Percentiles rank a stretch among this genome's conserved stretches.
Conservation (phyloP, 805 yeast genomes). For the Barnettozyma pratensis region DNA sequence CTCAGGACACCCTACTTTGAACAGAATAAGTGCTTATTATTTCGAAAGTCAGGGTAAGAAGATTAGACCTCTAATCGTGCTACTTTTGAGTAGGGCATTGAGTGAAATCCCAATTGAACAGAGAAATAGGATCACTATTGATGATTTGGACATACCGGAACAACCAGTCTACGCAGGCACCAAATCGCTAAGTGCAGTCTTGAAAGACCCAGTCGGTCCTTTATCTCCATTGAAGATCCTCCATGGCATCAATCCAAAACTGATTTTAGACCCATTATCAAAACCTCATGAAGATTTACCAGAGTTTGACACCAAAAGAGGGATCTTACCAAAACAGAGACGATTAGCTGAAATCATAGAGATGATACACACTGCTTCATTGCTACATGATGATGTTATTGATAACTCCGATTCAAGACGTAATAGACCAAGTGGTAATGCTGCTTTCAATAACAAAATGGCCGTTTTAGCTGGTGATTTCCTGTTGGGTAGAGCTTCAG, state of each 20-base stretch:
- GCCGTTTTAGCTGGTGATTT: slow-evolving; percentile 97
- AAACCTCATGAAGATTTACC: slow-evolving; percentile 74
- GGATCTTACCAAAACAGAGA: slow-evolving; percentile 91
- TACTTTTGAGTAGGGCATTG: slow-evolving; percentile 77
- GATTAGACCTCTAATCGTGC: slow-evolving; percentile 85
- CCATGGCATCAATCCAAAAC: slow-evolving; percentile 86
- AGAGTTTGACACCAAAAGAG: slow-evolving; percentile 49
- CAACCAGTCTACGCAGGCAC: slow-evolving; percentile 61
- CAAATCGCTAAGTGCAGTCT: slow-evolving; percentile 47
- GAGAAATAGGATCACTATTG: slow-evolving; percentile 60
- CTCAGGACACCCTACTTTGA: slow-evolving; percentile 88
- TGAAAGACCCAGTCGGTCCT: slow-evolving; percentile 44
- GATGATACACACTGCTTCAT: slow-evolving; percentile 95
- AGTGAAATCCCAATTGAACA: slow-evolving; percentile 65
- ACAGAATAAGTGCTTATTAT: slow-evolving; percentile 89
- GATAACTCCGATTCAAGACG: slow-evolving; percentile 85
- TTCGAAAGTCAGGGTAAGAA: slow-evolving; percentile 96
- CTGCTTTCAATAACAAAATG: slow-evolving; percentile 95
- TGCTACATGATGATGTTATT: slow-evolving; percentile 95
- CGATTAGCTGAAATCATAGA: slow-evolving; percentile 96
- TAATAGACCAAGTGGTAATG: slow-evolving; percentile 86
- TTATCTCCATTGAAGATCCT: slow-evolving; percentile 78
- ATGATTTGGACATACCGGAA: slow-evolving; percentile 57
- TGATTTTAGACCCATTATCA: slow-evolving; percentile 76
- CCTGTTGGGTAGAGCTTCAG: slow-evolving; percentile 91